Evolutionary conservation across 192 early-diverging fungal genomes (phyloP), one percentile per base, ranked within the genome.

Genomic region (Paraglomus occultum): DNA sequence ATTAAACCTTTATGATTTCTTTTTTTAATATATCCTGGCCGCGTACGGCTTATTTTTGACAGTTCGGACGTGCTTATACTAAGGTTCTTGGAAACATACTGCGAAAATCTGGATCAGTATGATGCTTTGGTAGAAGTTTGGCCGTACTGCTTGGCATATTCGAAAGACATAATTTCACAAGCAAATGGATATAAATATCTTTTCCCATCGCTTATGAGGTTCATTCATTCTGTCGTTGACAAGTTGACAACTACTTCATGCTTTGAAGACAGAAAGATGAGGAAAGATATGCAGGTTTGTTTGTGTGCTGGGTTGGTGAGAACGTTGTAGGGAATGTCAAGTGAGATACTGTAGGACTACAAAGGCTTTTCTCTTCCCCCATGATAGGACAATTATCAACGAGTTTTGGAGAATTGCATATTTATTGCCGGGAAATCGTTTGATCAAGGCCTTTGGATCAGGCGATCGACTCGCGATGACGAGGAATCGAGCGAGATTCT

Each of bases 361-460:
- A 20, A 40, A 9, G 62, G 62, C 5, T 46, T 58, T 58, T 17
- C 11, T 31, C 3, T 67, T 49, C n/a, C n/a, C n/a, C n/a, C n/a
- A 22, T 11, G 17, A 22, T 74, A 71, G 47, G 85, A 87, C 20
- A 53, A 80, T 3, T 87, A 84, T 55, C 77, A 80, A 60, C 78
- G 85, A 3, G 80, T 89, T 49, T 71, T 89, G 22, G 93, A 95
- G 55, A 85, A 84, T 40, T 92, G 92, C 69, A 86, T 93, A 17
- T 75, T 89, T 49, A 87, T 91, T 60, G 85, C 85, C 0, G 93
- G 92, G 8, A 85, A 87, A 17, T 82, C 89, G 20, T 90, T 92
- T 70, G 91, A 92, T 40, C 88, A 92, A 53, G 84, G 86, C 38
- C 64, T 86, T 5, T 89, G 88, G 88, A 59, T 84, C n/a, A 74